Base-by-base conservation (phyloP, 768 basidiomycete genomes). In the Psilocybe cubensis region DNA sequence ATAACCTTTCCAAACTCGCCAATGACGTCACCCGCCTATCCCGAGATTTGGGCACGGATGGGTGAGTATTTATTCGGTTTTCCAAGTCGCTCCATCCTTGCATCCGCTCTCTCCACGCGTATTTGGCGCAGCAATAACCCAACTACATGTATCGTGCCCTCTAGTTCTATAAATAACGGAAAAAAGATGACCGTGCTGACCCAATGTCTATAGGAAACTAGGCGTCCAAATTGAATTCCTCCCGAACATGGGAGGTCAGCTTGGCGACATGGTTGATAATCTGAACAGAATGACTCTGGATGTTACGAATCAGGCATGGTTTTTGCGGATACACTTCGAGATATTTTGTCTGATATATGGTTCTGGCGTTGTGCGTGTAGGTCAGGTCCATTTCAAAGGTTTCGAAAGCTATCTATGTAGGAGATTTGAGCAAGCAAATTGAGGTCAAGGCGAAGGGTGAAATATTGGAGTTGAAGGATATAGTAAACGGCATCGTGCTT, bases 1-100 rank as follows among this genome's bases (percentile, higher is more conserved):
- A 38, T 38, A 38, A 71, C 33, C 76, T 94, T 27, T 82, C 85
- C 51, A 85, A 88, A 60, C 92, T 94, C 70, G 90, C 93, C 17
- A 84, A 84, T 63, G 89, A 92, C 69, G 63, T 89, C 89, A 25
- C 74, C 85, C 54, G 90, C 3, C 4, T 92, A 18, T 69, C 86
- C 21, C 88, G 89, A 50, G 89, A 91, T 45, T 86, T 91, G 74
- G 91, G 91, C 25, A 87, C 86, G 8, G 89, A 87, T 87, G 79
- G 83, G 38, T 84, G 89, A 68, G 70, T n/a, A n/a, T n/a, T 89
- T 57, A 88, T 86, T 84, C 49, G 86, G 88, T 67, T 38, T 2
- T 3, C 14, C 35, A 4, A 38, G n/a, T n/a, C 35, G 8, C 35
- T 38, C 12, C 12, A 4, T 38, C 35, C 7, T 14, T n/a, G 14